Evolutionary conservation across 2,329 filamentous ascomycete species (phyloP).

Genomic region (Penicillium sclerotiorum): DNA sequence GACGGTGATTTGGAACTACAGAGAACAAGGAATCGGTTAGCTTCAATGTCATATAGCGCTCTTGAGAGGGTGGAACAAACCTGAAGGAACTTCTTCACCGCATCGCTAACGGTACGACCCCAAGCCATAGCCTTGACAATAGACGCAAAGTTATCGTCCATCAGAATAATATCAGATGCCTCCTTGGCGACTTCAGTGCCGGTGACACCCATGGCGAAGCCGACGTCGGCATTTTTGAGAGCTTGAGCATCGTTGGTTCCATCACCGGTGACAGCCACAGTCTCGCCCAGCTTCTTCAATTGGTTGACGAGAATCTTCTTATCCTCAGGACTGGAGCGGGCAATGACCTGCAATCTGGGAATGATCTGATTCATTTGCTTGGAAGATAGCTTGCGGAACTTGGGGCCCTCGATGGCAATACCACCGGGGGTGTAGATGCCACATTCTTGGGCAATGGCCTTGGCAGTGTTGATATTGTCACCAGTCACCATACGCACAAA

Average conservation of each 20-base stretch:
- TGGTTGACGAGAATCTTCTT: conserved; percentile 73
- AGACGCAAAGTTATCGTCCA: conserved; percentile 87
- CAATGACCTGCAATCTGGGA: conserved; percentile 70
- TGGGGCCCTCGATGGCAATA: conserved; percentile 75
- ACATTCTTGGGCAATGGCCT: conserved; percentile 77
- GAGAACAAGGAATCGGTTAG: not conserved
- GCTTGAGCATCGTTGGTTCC: conserved; percentile 83
- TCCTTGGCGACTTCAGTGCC: conserved; percentile 85
- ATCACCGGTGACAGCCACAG: conserved; percentile 80
- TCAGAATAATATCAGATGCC: conserved; percentile 80
- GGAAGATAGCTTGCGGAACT: conserved; percentile 72
- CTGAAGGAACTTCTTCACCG: conserved; percentile 72
- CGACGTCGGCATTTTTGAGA: conserved; percentile 77
- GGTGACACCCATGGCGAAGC: conserved; percentile 83
- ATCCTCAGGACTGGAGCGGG: conserved; percentile 74
- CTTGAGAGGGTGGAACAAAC: not conserved
- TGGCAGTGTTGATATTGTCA: conserved; percentile 77
- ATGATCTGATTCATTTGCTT: conserved; percentile 68
- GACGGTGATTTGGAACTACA: conserved; percentile 53
- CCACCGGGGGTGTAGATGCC: conserved; percentile 71
- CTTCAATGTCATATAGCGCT: not conserved
- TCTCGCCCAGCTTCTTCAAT: conserved; percentile 73
- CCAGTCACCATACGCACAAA: conserved; percentile 84
- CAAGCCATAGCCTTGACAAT: conserved; percentile 82
- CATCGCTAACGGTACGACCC: conserved; percentile 76